Conservation (phyloP, 148 eudicot species). For the Heliamphora exappendiculata region DNA sequence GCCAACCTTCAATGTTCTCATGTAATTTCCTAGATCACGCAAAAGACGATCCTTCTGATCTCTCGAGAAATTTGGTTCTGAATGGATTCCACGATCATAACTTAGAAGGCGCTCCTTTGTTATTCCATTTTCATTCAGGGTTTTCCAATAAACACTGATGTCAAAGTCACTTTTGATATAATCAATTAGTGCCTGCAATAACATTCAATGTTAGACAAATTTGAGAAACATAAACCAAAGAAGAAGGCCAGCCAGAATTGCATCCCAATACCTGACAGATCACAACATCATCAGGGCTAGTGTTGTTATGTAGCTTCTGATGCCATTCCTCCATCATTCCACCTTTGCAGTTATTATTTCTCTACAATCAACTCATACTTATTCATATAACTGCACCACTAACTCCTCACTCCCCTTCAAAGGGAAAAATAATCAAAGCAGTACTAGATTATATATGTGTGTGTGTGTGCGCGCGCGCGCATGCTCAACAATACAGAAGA, state of each 20-base stretch:
- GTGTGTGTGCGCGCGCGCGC: no score
- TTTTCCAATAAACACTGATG: constrained; percentile 81
- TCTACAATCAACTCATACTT: constrained; percentile 38
- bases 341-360: constrained; percentile 91
- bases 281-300: constrained; percentile 97
- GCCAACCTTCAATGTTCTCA: constrained; percentile 90
- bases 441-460: background rate
- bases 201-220: constrained; percentile 14
- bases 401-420: background rate
- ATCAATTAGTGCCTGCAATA: constrained; percentile 72
- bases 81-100: constrained; percentile 93
- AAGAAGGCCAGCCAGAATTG: background rate
- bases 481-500: background rate
- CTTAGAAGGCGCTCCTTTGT: constrained; percentile 95
- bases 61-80: constrained; percentile 73
- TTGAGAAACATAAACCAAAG: background rate
- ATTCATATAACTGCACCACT: background rate
- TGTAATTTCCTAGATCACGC: constrained; percentile 83
- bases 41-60: constrained; percentile 94
- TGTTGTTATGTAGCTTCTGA: constrained; percentile 94
- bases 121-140: constrained; percentile 85
- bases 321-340: constrained; percentile 99
- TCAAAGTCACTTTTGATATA: constrained; percentile 83
- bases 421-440: background rate
- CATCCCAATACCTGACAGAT: constrained; percentile 78